Evolutionary conservation across 202 grass and related monocot genomes (phyloP).

Genomic region (Digitaria exilis): DNA sequence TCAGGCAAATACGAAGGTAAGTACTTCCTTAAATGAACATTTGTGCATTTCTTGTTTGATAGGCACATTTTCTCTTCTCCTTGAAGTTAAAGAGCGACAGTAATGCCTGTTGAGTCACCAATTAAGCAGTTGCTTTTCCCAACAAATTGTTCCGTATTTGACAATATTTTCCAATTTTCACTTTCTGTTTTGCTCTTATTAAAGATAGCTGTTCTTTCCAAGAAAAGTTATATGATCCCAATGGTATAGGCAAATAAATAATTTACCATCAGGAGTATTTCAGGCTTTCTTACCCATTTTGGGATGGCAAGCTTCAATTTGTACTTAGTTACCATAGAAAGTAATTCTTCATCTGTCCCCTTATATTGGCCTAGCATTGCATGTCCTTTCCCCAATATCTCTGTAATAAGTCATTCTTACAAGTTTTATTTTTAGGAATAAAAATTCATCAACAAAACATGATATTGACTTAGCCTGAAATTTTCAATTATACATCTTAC

Average conservation of each 20-base stretch:
- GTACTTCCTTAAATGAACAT: constrained; percentile 33
- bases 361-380: constrained; percentile 26
- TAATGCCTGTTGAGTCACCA: neutral
- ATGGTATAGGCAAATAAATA: constrained; percentile 10
- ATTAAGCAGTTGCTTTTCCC: neutral
- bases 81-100: neutral
- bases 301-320: neutral
- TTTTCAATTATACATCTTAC: constrained; percentile 25
- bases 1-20: constrained; percentile 97
- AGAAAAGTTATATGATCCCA: neutral
- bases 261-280: neutral
- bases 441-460: constrained; percentile 21
- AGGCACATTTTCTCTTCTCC: constrained; percentile 10
- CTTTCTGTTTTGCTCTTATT: neutral
- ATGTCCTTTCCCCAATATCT: neutral
- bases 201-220: neutral
- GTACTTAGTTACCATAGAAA: constrained; percentile 2
- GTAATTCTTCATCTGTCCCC: neutral
- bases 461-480: constrained; percentile 22
- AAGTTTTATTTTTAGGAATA: constrained; percentile 33
- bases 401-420: constrained; percentile 8
- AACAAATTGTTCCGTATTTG: neutral
- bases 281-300: constrained; percentile 7
- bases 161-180: too few species aligned
- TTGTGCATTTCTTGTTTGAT: neutral